These are phyloP conservation scores for Grammothele lineata DNA, from an alignment of 768 basidiomycete species.

Conservation along the genomic window DNA sequence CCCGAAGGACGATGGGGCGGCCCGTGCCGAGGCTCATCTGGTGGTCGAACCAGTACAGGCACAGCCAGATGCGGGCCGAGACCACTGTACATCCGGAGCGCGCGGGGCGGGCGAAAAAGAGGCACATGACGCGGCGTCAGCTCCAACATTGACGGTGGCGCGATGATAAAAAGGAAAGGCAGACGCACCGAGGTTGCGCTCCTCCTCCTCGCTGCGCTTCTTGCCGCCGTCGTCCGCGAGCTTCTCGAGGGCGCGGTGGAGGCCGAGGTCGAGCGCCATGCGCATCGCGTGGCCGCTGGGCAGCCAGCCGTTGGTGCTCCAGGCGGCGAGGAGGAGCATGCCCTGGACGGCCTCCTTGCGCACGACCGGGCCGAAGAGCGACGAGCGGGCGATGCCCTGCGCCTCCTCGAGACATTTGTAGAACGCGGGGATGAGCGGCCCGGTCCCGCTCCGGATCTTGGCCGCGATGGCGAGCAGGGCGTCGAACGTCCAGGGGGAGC, in stretches of 20 bases:
- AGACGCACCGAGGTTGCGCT: slow-evolving; percentile 51
- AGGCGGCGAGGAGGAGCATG: slow-evolving; percentile 88
- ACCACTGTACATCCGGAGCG: slow-evolving; percentile 59
- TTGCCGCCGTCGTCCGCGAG: slow-evolving; percentile 63
- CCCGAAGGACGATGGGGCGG: slow-evolving; percentile 83
- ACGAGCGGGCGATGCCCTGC: slow-evolving; percentile 91
- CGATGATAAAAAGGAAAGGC: no score
- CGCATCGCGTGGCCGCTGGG: slow-evolving; percentile 95
- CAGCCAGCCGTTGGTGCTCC: slow-evolving; percentile 94
- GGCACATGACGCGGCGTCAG: slow-evolving; percentile 5
- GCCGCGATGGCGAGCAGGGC: slow-evolving; percentile 89
- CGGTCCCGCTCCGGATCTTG: slow-evolving; percentile 88
- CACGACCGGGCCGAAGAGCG: slow-evolving; percentile 90
- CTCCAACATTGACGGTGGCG: no score
- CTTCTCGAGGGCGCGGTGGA: slow-evolving; percentile 90
- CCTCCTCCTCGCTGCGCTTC: slow-evolving; percentile 70
- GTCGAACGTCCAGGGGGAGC: slow-evolving; percentile 95
- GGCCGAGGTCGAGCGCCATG: slow-evolving; percentile 91
- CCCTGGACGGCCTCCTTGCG: slow-evolving; percentile 94
- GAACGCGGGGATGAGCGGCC: slow-evolving; percentile 79
- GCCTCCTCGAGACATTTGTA: slow-evolving; percentile 93
- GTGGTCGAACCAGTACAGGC: slow-evolving; percentile 95
- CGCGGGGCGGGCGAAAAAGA: background rate
- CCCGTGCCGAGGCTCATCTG: slow-evolving; percentile 95
- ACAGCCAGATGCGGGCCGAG: slow-evolving; percentile 91